phyloP scores from a whole-genome alignment of 345 rosid genomes.

The Trapa bicornis region DNA sequence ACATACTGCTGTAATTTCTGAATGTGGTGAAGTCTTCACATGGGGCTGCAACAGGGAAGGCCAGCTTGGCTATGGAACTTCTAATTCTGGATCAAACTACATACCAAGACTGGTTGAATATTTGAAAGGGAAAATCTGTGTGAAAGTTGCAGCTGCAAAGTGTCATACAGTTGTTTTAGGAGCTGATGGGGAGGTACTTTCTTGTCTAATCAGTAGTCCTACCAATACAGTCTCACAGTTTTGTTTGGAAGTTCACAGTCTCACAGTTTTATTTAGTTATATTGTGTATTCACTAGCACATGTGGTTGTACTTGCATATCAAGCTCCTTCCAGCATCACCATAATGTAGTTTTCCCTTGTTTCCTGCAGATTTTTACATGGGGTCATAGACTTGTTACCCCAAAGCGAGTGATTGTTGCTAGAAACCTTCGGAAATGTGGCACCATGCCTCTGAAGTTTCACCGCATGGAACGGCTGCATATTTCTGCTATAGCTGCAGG shows the following conservation, averaged over 20 bases:
- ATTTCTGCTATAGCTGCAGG: slow-evolving; percentile 84
- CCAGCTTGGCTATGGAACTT: slow-evolving; percentile 98
- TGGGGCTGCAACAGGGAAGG: slow-evolving; percentile 99
- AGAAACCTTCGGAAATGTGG: slow-evolving; percentile 74
- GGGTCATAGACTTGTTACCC: slow-evolving; percentile 96
- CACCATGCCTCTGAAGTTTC: slow-evolving; percentile 52
- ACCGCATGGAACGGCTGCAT: slow-evolving; percentile 55
- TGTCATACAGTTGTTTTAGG: slow-evolving; percentile 74
- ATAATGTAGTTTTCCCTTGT: neutral
- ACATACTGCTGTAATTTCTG: slow-evolving; percentile 87
- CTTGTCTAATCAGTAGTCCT: neutral
- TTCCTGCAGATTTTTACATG: slow-evolving; percentile 67
- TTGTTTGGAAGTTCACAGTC: too few relatives aligned
- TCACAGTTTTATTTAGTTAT: neutral
- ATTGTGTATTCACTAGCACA: neutral
- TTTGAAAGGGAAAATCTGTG: slow-evolving; percentile 68
- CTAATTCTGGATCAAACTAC: slow-evolving; percentile 95
- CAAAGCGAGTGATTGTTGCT: slow-evolving; percentile 59
- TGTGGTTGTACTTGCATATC: neutral
- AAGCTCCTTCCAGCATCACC: neutral
- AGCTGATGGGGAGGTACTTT: slow-evolving; percentile 78
- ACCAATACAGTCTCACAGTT: neutral
- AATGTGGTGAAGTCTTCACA: slow-evolving; percentile 84
- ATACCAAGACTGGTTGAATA: slow-evolving; percentile 84
- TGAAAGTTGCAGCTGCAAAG: slow-evolving; percentile 65